phyloP scores from a whole-genome alignment of 352 stramenopile genomes.

The Phytophthora sp. region DNA sequence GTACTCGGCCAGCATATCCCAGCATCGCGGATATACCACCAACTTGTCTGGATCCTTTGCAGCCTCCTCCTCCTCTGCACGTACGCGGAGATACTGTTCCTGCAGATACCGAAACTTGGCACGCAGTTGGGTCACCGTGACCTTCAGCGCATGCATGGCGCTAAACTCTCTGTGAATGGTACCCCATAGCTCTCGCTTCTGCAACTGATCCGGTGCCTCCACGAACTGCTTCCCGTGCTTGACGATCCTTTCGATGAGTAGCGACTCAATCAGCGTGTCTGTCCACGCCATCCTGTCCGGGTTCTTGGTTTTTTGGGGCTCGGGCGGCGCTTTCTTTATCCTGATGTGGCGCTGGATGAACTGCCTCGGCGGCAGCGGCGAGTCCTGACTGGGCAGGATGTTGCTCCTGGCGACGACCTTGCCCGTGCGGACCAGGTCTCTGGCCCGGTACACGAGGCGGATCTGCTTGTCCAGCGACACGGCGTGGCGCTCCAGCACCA shows the following conservation, averaged over 20 bases:
- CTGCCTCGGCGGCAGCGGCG: constrained; percentile 16
- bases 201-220: constrained; percentile 3
- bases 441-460: constrained; percentile 37
- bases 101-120: constrained; percentile 33
- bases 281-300: constrained; percentile 29
- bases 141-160: constrained; percentile 7
- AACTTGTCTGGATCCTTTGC: constrained; percentile 7
- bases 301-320: constrained; percentile 13
- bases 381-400: constrained; percentile 15
- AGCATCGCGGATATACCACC: constrained; percentile 32
- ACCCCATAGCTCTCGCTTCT: constrained; percentile 26
- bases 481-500: constrained; percentile 26
- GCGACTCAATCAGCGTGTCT: constrained; percentile 23
- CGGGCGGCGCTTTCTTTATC: constrained; percentile 9
- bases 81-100: constrained; percentile 23
- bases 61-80: constrained; percentile 17
- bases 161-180: constrained; percentile 26
- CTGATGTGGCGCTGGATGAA: constrained; percentile 12
- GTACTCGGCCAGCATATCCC: constrained; percentile 32
- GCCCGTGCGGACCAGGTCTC: constrained; percentile 30
- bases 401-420: constrained; percentile 5
- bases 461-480: constrained; percentile 28
- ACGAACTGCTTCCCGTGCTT: constrained; percentile 25
- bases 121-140: constrained; percentile 27
- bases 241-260: constrained; percentile 23